phyloP scores from a whole-genome alignment of 495 filamentous ascomycete genomes.

The Glonium stellatum region DNA sequence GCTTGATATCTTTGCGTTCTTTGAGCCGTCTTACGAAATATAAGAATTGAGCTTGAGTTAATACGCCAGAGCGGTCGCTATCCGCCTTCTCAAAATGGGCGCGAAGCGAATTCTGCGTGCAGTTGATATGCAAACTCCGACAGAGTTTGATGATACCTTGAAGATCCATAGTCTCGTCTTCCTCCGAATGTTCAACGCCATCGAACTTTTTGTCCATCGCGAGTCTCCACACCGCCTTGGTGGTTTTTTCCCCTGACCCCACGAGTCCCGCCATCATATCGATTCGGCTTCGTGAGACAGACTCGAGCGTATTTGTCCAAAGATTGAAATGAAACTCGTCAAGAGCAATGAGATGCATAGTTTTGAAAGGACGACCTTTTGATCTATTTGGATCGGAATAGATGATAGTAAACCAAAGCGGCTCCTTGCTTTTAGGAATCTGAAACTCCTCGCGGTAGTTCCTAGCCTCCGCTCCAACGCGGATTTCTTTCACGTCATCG shows the following conservation, averaged over 20 bases:
- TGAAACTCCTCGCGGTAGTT: slow-evolving; percentile 84
- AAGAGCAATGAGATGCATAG: slow-evolving; percentile 75
- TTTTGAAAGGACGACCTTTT: slow-evolving; percentile 62
- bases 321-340: slow-evolving; percentile 59
- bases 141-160: slow-evolving; percentile 73
- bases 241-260: slow-evolving; percentile 63
- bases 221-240: slow-evolving; percentile 75
- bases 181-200: slow-evolving; percentile 44
- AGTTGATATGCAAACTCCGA: slow-evolving; percentile 81
- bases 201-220: slow-evolving; percentile 69
- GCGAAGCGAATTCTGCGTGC: slow-evolving; percentile 63
- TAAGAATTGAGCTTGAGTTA: slow-evolving; percentile 72
- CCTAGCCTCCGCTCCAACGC: slow-evolving; percentile 73
- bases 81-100: slow-evolving; percentile 76
- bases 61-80: slow-evolving; percentile 47
- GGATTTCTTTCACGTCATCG: slow-evolving; percentile 88
- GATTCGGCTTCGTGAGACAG: slow-evolving; percentile 71
- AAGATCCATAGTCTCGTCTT: slow-evolving; percentile 66
- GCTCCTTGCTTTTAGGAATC: slow-evolving; percentile 53
- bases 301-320: slow-evolving; percentile 76
- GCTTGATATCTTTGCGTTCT: slow-evolving; percentile 69
- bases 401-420: slow-evolving; percentile 80
- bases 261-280: slow-evolving; percentile 83
- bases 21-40: slow-evolving; percentile 77
- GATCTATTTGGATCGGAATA: slow-evolving; percentile 63